Conservation (phyloP, 164 flowering plant genomes). For the Houttuynia cordata region DNA sequence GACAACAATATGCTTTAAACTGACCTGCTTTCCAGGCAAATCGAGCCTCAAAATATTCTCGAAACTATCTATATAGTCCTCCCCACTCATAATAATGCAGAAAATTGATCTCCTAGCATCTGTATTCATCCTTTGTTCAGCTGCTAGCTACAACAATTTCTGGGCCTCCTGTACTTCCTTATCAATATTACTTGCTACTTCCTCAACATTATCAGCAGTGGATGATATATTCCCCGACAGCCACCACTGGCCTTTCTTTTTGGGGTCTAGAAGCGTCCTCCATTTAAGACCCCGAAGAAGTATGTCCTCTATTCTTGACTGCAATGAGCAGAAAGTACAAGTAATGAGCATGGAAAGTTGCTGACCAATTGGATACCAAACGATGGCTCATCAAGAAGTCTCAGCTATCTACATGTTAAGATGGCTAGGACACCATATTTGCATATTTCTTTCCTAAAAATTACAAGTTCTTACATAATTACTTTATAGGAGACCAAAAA, state of each 20-base stretch:
- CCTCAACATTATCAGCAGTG: slow-evolving; percentile 30
- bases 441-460: not conserved
- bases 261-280: slow-evolving; percentile 85
- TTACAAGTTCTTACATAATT: not conserved
- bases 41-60: slow-evolving; percentile 80
- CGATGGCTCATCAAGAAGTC: too few species aligned
- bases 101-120: slow-evolving; percentile 78
- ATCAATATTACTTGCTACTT: slow-evolving; percentile 66
- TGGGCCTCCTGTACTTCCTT: slow-evolving; percentile 68
- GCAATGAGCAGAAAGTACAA: slow-evolving; percentile 10
- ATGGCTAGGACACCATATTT: not conserved
- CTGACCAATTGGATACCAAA: not conserved
- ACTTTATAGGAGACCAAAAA: too few species aligned
- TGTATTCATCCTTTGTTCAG: slow-evolving; percentile 91
- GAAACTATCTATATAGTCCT: slow-evolving; percentile 78
- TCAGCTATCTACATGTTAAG: not conserved
- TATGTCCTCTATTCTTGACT: slow-evolving; percentile 66
- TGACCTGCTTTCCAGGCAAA: slow-evolving; percentile 84
- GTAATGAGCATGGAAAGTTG: not conserved
- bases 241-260: slow-evolving; percentile 98
- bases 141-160: slow-evolving; percentile 81
- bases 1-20: not conserved
- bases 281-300: slow-evolving; percentile 70
- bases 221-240: slow-evolving; percentile 47
- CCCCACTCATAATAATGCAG: slow-evolving; percentile 81